Conservation (phyloP, 345 rosid genomes). For the Populus euphratica region DNA sequence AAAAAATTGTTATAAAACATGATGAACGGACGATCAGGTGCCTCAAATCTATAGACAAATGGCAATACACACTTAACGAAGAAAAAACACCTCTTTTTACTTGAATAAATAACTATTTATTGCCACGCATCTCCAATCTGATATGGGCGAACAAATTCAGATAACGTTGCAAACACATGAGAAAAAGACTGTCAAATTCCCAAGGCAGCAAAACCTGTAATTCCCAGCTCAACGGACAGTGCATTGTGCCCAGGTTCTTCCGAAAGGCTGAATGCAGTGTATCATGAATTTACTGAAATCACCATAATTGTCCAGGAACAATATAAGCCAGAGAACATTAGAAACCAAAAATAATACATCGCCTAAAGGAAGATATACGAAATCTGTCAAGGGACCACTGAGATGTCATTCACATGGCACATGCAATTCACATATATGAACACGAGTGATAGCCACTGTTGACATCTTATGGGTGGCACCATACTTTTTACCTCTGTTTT, state of each 20-base stretch:
- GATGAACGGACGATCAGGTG: background rate
- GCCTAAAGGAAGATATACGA: no score
- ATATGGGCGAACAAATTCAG: background rate
- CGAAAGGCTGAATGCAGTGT: constrained; percentile 76
- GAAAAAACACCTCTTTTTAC: background rate
- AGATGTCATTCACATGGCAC: background rate
- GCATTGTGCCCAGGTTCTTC: constrained; percentile 65
- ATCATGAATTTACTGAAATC: constrained; percentile 86
- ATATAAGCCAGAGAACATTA: background rate
- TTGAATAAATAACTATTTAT: background rate
- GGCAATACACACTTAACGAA: background rate
- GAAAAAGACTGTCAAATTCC: constrained; percentile 32
- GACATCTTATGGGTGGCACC: background rate
- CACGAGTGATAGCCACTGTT: background rate
- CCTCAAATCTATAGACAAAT: background rate
- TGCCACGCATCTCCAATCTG: background rate
- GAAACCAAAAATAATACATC: background rate
- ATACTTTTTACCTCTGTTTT: background rate
- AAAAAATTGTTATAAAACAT: background rate
- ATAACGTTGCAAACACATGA: background rate
- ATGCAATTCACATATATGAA: background rate
- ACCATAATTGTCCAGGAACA: constrained; percentile 51
- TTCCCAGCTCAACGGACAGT: constrained; percentile 65
- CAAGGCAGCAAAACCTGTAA: constrained; percentile 40
- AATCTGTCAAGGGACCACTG: background rate